Evolutionary conservation across 1,284 basidiomycete genomes (phyloP).

Genomic region (Tylopilus sp.): DNA sequence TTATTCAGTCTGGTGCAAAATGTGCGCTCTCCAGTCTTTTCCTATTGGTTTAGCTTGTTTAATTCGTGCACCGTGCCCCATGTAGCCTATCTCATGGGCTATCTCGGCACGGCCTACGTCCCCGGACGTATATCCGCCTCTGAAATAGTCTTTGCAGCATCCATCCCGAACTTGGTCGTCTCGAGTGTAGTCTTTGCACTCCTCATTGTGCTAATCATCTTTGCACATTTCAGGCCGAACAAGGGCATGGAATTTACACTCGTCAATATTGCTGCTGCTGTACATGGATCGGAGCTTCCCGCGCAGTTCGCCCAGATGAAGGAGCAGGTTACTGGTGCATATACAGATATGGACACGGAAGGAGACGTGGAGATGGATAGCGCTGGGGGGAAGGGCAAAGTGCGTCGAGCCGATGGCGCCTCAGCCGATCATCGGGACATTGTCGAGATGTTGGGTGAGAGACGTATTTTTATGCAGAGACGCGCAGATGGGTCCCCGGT

Average conservation of each 20-base stretch:
- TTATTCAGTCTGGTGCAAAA: slow-evolving; percentile 25
- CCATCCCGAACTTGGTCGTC: slow-evolving; percentile 27
- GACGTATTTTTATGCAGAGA: slow-evolving; percentile 17
- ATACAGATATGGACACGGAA: not conserved
- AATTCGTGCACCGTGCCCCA: not conserved
- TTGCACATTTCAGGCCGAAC: slow-evolving; percentile 23
- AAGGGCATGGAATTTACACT: slow-evolving; percentile 28
- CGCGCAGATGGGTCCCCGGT: slow-evolving; percentile 20
- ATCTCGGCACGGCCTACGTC: slow-evolving; percentile 27
- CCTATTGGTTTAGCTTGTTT: no score
- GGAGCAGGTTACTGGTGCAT: not conserved
- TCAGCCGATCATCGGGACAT: not conserved
- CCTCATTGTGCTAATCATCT: slow-evolving; percentile 17
- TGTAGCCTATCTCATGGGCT: slow-evolving; percentile 21
- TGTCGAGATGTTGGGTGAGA: slow-evolving; percentile 4
- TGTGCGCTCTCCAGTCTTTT: slow-evolving; percentile 9
- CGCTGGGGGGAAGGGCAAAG: not conserved
- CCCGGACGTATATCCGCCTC: slow-evolving; percentile 29
- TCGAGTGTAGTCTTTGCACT: slow-evolving; percentile 22
- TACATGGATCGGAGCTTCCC: slow-evolving; percentile 30
- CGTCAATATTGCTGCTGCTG: slow-evolving; percentile 23
- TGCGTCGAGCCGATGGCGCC: not conserved
- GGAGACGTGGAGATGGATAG: not conserved
- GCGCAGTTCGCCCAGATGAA: slow-evolving; percentile 15
- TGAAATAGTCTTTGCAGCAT: slow-evolving; percentile 26